Evolutionary conservation across 208 protist species (phyloP).

Genomic region (Trypanosoma melophagium): DNA sequence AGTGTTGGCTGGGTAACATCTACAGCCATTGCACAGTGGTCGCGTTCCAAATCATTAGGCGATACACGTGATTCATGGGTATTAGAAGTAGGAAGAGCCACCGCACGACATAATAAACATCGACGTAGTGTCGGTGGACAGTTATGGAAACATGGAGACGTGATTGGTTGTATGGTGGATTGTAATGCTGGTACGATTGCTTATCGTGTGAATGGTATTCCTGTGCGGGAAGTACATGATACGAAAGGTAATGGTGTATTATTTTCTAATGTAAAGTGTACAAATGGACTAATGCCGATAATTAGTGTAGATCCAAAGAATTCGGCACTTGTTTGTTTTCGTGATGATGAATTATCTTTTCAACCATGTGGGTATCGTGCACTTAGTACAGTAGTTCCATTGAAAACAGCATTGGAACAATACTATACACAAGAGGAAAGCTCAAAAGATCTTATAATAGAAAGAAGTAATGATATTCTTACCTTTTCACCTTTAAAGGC

Average conservation of each 20-base stretch:
- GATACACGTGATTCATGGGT: slow-evolving; percentile 80
- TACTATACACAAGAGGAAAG: slow-evolving; percentile 7
- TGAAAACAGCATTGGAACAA: slow-evolving; percentile 23
- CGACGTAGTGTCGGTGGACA: slow-evolving; percentile 56
- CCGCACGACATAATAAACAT: slow-evolving; percentile 63
- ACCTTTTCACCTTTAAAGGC: slow-evolving; percentile 22
- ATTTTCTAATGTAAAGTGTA: slow-evolving; percentile 33
- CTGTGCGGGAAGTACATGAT: slow-evolving; percentile 37
- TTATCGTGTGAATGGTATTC: slow-evolving; percentile 82
- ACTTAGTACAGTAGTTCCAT: slow-evolving; percentile 36
- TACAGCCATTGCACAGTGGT: slow-evolving; percentile 28
- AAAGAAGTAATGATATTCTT: background rate
- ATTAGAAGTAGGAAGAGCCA: slow-evolving; percentile 75
- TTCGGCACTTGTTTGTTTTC: slow-evolving; percentile 43
- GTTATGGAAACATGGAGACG: slow-evolving; percentile 78
- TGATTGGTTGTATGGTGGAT: slow-evolving; percentile 87
- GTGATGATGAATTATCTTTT: slow-evolving; percentile 59
- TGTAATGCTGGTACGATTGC: slow-evolving; percentile 69
- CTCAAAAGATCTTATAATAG: background rate
- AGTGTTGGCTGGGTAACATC: slow-evolving; percentile 61
- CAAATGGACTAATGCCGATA: slow-evolving; percentile 34
- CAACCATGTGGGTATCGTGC: slow-evolving; percentile 42
- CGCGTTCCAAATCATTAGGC: slow-evolving; percentile 44
- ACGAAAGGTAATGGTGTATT: slow-evolving; percentile 27
- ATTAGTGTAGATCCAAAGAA: slow-evolving; percentile 60